phyloP scores from a whole-genome alignment of 2,329 filamentous ascomycete species.

The Sporothrix luriei region DNA sequence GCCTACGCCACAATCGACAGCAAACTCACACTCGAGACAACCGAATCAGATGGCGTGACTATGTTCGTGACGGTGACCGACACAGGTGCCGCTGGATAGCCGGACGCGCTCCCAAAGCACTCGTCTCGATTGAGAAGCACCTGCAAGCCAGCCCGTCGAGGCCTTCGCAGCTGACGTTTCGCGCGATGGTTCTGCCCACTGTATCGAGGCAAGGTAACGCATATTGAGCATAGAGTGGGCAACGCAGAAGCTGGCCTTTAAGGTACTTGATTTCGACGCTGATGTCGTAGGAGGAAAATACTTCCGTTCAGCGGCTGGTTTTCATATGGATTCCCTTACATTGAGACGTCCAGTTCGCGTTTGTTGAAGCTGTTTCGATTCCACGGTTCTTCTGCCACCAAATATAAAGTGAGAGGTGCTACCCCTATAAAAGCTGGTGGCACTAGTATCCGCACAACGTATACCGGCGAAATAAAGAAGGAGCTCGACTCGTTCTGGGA shows the following conservation, averaged over 20 bases:
- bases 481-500: neutral
- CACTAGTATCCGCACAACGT: constrained; percentile 12
- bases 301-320: neutral
- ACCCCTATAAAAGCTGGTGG: neutral
- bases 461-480: neutral
- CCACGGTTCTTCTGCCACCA: neutral
- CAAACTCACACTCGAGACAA: constrained; percentile 31
- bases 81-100: constrained; percentile 51
- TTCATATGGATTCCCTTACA: neutral
- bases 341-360: neutral
- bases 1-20: constrained; percentile 42
- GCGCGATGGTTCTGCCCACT: constrained; percentile 28
- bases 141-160: constrained; percentile 16
- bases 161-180: neutral
- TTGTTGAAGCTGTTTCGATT: neutral
- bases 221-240: constrained; percentile 7
- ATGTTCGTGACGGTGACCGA: constrained; percentile 62
- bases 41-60: neutral
- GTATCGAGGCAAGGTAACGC: constrained; percentile 25
- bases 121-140: constrained; percentile 63
- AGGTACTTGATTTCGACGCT: constrained; percentile 13
- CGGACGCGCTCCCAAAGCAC: constrained; percentile 52
- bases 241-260: neutral
- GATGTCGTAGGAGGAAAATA: neutral
- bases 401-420: neutral